phyloP scores from a whole-genome alignment of 768 basidiomycete genomes.

The Termitomyces heimii region DNA sequence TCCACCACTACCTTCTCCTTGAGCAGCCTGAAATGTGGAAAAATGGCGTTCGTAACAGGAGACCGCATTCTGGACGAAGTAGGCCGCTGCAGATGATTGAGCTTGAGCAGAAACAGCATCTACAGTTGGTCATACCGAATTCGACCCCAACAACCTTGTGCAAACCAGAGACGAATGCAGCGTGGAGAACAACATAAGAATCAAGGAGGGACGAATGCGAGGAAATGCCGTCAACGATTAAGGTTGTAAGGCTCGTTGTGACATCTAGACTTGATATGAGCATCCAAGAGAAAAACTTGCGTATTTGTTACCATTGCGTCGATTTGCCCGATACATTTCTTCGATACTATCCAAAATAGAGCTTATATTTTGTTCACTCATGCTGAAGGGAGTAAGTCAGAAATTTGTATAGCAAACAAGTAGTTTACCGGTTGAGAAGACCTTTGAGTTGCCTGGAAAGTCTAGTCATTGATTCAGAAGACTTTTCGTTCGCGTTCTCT shows the following conservation, averaged over 20 bases:
- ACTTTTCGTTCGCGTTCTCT: constrained; percentile 17
- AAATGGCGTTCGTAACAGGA: constrained; percentile 61
- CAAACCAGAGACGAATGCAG: constrained; percentile 76
- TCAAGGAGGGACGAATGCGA: constrained; percentile 78
- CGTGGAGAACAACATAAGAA: constrained; percentile 85
- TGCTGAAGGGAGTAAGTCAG: constrained; percentile 33
- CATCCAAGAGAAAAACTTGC: not conserved
- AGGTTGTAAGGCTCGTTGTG: constrained; percentile 66
- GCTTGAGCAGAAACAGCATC: not conserved
- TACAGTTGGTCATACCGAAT: constrained; percentile 57
- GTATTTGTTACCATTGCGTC: constrained; percentile 61
- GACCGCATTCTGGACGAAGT: constrained; percentile 73
- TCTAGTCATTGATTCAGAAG: constrained; percentile 42
- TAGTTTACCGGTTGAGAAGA: constrained; percentile 70
- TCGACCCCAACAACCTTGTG: constrained; percentile 82
- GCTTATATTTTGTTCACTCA: constrained; percentile 87
- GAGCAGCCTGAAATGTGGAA: constrained; percentile 20
- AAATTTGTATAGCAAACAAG: not conserved
- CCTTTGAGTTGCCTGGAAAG: constrained; percentile 79
- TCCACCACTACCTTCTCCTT: constrained; percentile 43
- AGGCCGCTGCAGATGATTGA: constrained; percentile 49
- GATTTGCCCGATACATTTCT: constrained; percentile 66
- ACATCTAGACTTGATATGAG: constrained; percentile 49
- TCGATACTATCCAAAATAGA: constrained; percentile 71
- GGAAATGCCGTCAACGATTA: constrained; percentile 77